Conservation (phyloP, 2,329 filamentous ascomycete genomes). For the Claviceps pusilla region DNA sequence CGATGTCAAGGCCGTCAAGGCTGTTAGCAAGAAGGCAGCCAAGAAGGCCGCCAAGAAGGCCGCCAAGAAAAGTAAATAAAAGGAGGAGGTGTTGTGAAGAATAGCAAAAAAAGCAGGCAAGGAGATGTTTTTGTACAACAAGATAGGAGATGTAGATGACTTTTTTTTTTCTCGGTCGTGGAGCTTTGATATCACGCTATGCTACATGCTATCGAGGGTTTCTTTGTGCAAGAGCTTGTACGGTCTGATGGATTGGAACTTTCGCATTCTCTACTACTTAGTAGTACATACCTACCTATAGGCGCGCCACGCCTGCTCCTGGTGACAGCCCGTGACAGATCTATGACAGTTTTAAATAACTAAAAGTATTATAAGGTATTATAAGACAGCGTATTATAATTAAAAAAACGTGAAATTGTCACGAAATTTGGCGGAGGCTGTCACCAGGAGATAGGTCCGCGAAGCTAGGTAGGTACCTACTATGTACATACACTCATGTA, state of each 20-base stretch:
- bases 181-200: not conserved
- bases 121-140: not conserved
- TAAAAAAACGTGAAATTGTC: no score
- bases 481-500: no score
- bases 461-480: no score
- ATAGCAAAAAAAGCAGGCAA: not conserved
- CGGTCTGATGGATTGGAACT: not conserved
- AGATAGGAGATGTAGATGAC: not conserved
- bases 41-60: slow-evolving; percentile 23
- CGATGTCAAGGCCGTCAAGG: slow-evolving; percentile 16
- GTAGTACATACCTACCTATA: no score
- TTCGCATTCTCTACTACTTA: no score
- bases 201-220: not conserved
- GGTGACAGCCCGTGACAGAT: no score
- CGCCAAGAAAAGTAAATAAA: slow-evolving; percentile 19
- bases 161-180: not conserved
- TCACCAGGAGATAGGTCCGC: no score
- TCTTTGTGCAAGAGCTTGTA: not conserved
- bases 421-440: no score
- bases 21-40: slow-evolving; percentile 19
- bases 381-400: no score
- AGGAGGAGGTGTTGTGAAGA: not conserved
- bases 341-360: no score
- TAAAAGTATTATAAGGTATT: no score
- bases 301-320: no score